These are phyloP conservation scores for Vinca minor DNA, from an alignment of 257 asterid genomes.

Conservation along the genomic window DNA sequence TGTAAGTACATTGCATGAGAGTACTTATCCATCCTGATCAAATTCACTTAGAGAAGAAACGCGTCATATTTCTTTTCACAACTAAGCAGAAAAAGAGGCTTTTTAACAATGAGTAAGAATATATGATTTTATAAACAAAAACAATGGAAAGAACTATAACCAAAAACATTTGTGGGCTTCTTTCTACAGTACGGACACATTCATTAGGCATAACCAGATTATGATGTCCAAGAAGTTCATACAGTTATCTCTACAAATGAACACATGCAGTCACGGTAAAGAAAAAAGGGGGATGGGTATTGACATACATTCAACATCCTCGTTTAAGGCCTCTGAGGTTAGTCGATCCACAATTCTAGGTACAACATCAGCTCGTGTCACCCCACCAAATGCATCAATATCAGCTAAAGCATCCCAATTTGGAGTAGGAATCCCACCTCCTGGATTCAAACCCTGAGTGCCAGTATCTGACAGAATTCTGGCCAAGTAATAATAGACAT, in stretches of 20 bases:
- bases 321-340: conserved; percentile 84
- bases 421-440: conserved; percentile 99
- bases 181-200: not conserved
- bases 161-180: not conserved
- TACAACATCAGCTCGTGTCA: conserved; percentile 98
- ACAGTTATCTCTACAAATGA: conserved; percentile 11
- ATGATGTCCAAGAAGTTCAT: not conserved
- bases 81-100: not conserved
- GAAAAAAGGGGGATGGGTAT: conserved; percentile 1
- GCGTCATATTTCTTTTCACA: not conserved
- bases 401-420: conserved; percentile 99
- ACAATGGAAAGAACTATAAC: not conserved
- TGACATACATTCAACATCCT: conserved; percentile 75
- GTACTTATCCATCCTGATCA: not conserved
- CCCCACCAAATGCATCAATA: conserved; percentile 94
- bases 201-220: not conserved
- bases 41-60: not conserved
- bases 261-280: not conserved
- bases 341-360: conserved; percentile 80
- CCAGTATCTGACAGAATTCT: conserved; percentile 94
- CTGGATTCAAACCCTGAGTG: conserved; percentile 86
- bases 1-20: not conserved
- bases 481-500: conserved; percentile 96
- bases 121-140: not conserved
- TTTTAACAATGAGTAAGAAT: not conserved